These are phyloP conservation scores for Linnemannia elongata DNA, from an alignment of 192 early-diverging fungal species.

Conservation along the genomic window DNA sequence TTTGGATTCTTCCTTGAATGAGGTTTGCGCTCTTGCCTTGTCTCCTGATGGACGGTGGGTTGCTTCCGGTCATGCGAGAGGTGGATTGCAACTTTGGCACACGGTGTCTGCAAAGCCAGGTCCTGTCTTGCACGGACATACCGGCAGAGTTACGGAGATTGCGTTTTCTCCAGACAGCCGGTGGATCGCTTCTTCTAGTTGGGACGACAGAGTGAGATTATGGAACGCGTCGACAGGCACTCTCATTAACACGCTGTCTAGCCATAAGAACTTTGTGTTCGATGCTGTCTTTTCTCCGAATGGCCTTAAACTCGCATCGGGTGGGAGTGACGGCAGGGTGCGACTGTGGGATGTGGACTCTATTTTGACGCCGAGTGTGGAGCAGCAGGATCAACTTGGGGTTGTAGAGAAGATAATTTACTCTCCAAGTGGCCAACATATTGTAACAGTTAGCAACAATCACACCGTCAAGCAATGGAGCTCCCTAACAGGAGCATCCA, in stretches of 20 bases:
- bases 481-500: not conserved
- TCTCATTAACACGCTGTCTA: not conserved
- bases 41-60: not conserved
- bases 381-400: too few relatives aligned
- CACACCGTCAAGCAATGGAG: not conserved
- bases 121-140: not conserved
- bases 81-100: not conserved
- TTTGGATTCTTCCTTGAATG: not conserved
- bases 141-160: not conserved
- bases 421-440: not conserved
- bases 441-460: not conserved
- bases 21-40: not conserved
- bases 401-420: too few relatives aligned
- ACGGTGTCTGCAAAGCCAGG: not conserved
- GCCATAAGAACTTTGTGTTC: not conserved
- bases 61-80: not conserved
- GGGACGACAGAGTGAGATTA: not conserved
- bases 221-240: not conserved
- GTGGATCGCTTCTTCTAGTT: not conserved
- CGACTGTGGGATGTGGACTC: too few relatives aligned
- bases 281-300: not conserved
- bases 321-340: not conserved
- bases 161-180: not conserved
- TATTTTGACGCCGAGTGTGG: too few relatives aligned
- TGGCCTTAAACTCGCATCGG: too few relatives aligned